Evolutionary conservation across 2,329 filamentous ascomycete genomes (phyloP).

Genomic region (Graphilbum ipis-grandicollis): DNA sequence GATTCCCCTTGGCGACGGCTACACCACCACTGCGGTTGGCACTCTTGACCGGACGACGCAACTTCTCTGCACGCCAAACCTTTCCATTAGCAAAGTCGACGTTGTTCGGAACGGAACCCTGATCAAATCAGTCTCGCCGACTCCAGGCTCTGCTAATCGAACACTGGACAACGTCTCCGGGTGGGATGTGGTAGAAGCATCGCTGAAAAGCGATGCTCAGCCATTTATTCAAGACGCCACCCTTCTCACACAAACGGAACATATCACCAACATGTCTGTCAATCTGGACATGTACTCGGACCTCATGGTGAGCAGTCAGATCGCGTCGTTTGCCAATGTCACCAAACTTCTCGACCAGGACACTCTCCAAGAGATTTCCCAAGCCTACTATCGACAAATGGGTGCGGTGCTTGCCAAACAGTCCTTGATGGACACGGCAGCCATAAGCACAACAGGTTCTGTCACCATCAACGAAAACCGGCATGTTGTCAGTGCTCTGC

Average conservation of each 20-base stretch:
- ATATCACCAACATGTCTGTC: not conserved
- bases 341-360: not conserved
- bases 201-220: not conserved
- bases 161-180: not conserved
- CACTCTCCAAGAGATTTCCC: not conserved
- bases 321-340: not conserved
- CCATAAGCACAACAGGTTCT: not conserved
- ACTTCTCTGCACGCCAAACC: not conserved
- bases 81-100: not conserved
- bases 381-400: not conserved
- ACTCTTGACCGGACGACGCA: not conserved
- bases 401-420: not conserved
- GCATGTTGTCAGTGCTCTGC: not conserved
- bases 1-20: not conserved
- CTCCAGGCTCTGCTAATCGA: not conserved
- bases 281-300: not conserved
- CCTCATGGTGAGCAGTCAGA: not conserved
- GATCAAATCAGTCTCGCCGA: not conserved
- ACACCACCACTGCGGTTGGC: not conserved
- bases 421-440: not conserved
- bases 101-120: not conserved
- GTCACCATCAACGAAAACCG: not conserved
- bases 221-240: not conserved
- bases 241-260: not conserved
- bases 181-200: not conserved